These are phyloP conservation scores for Phlegmacium glaucopus DNA, from an alignment of 768 basidiomycete species.

Conservation along the genomic window DNA sequence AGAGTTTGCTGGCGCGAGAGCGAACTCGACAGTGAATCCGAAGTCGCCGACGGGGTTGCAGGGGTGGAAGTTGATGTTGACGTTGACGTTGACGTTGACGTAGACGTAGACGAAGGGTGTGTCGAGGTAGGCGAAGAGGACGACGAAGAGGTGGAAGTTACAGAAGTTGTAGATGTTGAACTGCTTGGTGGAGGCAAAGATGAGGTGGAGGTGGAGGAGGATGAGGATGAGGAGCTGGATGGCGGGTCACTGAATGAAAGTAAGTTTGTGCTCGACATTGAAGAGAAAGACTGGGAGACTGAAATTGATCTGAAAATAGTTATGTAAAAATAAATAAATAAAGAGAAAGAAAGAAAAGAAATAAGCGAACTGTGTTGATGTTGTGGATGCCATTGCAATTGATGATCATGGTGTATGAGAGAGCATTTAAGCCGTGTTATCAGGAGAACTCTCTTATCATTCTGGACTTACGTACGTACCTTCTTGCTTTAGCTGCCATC, in stretches of 20 bases:
- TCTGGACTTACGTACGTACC: no score
- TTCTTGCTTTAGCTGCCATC: no score
- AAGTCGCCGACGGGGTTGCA: slow-evolving; percentile 12
- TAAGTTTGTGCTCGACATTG: slow-evolving; percentile 14
- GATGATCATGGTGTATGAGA: no score
- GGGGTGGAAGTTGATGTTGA: slow-evolving; percentile 12
- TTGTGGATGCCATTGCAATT: no score
- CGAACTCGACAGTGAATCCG: not conserved
- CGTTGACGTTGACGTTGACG: slow-evolving; percentile 13
- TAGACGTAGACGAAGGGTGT: no score
- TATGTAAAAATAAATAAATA: no score
- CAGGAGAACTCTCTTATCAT: no score
- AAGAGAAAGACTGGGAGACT: slow-evolving; percentile 14
- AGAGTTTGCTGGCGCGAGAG: no score
- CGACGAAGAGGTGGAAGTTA: slow-evolving; percentile 13
- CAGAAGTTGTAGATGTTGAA: slow-evolving; percentile 12
- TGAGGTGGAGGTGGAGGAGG: slow-evolving; percentile 7
- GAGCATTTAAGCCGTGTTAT: no score
- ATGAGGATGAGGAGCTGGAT: slow-evolving; percentile 14
- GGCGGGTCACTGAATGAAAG: slow-evolving; percentile 10
- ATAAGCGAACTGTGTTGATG: slow-evolving; percentile 9
- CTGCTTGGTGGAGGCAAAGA: slow-evolving; percentile 7
- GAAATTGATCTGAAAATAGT: not conserved
- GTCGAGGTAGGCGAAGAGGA: slow-evolving; percentile 14
- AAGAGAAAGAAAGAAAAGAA: slow-evolving; percentile 8